A percentile compares a stretch with the other conserved stretches of the same genome.
These are phyloP conservation scores for Graphilbum ipis-grandicollis DNA, from an alignment of 2,329 filamentous ascomycete species.

Conservation along the genomic window DNA sequence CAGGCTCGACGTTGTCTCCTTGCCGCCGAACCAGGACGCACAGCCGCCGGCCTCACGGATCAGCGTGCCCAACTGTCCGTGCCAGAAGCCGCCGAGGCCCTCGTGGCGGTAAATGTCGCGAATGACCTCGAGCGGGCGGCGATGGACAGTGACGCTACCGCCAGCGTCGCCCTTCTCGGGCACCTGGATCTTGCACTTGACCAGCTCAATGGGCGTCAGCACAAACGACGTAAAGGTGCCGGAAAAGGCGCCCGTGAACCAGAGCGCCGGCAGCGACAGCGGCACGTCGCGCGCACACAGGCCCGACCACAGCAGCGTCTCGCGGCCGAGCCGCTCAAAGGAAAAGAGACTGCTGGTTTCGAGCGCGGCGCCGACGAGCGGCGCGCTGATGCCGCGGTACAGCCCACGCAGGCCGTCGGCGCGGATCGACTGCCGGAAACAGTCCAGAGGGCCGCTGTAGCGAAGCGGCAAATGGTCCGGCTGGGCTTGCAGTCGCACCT, in stretches of 20 bases:
- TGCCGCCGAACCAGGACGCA: conserved; percentile 87
- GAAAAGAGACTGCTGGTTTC: conserved; percentile 90
- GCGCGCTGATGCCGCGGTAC: conserved; percentile 86
- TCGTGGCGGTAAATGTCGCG: conserved; percentile 66
- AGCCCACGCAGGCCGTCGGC: conserved; percentile 65
- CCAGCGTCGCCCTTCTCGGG: conserved; percentile 28
- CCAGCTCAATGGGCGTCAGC: conserved; percentile 85
- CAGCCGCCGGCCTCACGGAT: conserved; percentile 88
- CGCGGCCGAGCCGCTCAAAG: conserved; percentile 63
- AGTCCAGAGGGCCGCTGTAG: conserved; percentile 80
- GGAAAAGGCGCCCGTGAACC: conserved; percentile 68
- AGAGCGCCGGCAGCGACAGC: conserved; percentile 58
- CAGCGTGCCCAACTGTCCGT: conserved; percentile 81
- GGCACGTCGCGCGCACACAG: conserved; percentile 33
- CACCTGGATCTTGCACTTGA: conserved; percentile 97
- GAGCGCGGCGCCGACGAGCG: conserved; percentile 74
- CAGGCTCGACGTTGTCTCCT: conserved; percentile 59
- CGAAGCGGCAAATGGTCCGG: conserved; percentile 64
- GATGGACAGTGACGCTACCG: conserved; percentile 20
- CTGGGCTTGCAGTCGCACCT: conserved; percentile 94
- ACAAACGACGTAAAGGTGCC: conserved; percentile 81
- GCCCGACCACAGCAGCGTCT: conserved; percentile 38
- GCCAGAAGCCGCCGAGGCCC: conserved; percentile 80
- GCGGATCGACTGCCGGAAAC: conserved; percentile 72
- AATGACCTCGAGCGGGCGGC: conserved; percentile 52